phyloP scores from a whole-genome alignment of 495 filamentous ascomycete genomes.

The Penicillium simplicissimum region DNA sequence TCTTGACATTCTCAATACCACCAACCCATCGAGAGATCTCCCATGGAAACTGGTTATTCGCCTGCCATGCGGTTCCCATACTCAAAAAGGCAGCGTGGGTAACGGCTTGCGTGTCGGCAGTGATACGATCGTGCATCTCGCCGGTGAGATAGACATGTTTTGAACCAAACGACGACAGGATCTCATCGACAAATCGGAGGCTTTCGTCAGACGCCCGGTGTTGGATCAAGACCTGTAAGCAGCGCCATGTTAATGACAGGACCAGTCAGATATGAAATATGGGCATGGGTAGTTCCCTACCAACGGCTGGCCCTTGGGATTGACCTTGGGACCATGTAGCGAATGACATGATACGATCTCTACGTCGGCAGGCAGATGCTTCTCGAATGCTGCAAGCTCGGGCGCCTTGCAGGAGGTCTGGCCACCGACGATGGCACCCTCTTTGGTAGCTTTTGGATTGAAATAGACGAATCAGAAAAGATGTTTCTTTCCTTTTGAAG shows the following conservation, averaged over 20 bases:
- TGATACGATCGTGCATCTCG: conserved; percentile 90
- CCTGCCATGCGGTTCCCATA: conserved; percentile 97
- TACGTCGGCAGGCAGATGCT: conserved; percentile 82
- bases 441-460: conserved; percentile 72
- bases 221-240: conserved; percentile 73
- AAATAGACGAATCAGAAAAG: conserved; percentile 32
- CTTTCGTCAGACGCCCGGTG: conserved; percentile 81
- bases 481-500: neutral
- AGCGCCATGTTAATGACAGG: conserved; percentile 18
- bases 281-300: conserved; percentile 43
- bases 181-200: conserved; percentile 72
- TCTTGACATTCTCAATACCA: conserved; percentile 98
- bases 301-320: conserved; percentile 82
- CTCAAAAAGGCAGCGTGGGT: conserved; percentile 95
- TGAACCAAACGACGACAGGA: conserved; percentile 79
- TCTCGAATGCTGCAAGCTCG: conserved; percentile 91
- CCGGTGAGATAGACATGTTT: conserved; percentile 85
- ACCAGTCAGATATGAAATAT: conserved; percentile 5
- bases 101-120: conserved; percentile 95
- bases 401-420: conserved; percentile 99
- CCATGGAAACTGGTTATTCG: conserved; percentile 93
- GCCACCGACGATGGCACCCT: conserved; percentile 90
- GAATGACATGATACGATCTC: conserved; percentile 97
- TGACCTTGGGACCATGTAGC: conserved; percentile 88
- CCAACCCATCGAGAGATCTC: conserved; percentile 89